These are phyloP conservation scores for Benincasa hispida DNA, from an alignment of 306 rosid species.

Conservation along the genomic window DNA sequence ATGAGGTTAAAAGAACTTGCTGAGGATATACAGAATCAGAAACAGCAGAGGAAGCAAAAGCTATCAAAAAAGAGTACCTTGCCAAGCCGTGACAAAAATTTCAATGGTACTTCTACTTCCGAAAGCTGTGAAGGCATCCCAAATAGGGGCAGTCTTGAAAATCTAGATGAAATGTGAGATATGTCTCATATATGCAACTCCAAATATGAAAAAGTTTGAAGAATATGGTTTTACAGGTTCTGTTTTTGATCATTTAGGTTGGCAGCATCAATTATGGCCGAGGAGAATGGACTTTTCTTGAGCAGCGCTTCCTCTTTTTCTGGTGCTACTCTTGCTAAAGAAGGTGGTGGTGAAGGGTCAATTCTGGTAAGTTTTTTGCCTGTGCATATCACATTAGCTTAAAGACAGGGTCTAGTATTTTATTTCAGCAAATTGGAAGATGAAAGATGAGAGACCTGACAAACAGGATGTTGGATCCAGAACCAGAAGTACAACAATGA, in stretches of 20 bases:
- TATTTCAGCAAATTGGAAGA: background rate
- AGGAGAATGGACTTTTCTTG: background rate
- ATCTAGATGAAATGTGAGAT: slow-evolving; percentile 65
- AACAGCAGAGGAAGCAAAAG: slow-evolving; percentile 22
- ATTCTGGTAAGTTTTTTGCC: background rate
- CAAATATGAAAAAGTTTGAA: background rate
- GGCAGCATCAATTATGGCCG: slow-evolving; percentile 3
- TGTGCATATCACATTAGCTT: background rate
- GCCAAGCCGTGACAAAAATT: background rate
- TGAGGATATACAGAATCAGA: slow-evolving; percentile 62
- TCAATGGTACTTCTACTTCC: slow-evolving; percentile 12
- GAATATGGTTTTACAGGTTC: background rate
- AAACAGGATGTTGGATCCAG: slow-evolving; percentile 8
- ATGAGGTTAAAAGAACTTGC: slow-evolving; percentile 58
- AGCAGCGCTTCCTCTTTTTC: background rate
- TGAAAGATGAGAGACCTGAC: slow-evolving; percentile 1
- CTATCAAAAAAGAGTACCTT: slow-evolving; percentile 17
- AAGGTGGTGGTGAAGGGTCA: background rate
- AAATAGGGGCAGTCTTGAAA: slow-evolving; percentile 37
- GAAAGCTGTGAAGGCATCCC: slow-evolving; percentile 3
- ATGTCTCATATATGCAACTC: background rate
- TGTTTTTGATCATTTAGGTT: background rate
- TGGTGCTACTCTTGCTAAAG: background rate
- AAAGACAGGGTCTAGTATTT: slow-evolving; percentile 1
- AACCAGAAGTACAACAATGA: slow-evolving; percentile 17